A percentile compares a stretch with the other conserved stretches of the same genome.
These are phyloP conservation scores for Takakia lepidozioides DNA, from an alignment of 225 moss, liverwort and hornwort species.

Conservation along the genomic window DNA sequence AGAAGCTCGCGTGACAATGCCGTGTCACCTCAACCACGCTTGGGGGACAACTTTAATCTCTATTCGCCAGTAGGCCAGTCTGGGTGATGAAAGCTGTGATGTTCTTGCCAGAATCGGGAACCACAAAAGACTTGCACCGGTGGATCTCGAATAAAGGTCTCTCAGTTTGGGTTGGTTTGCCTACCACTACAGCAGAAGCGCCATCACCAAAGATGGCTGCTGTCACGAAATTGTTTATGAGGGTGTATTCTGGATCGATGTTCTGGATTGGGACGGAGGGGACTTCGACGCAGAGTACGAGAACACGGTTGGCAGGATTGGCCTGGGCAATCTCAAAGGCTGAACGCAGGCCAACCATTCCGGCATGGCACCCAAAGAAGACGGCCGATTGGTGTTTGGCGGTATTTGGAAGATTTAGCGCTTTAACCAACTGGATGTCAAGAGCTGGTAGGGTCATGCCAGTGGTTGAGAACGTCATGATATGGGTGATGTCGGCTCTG, in stretches of 20 bases:
- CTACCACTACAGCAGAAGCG: slow-evolving; percentile 13
- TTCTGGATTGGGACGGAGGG: slow-evolving; percentile 18
- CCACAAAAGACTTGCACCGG: slow-evolving; percentile 8
- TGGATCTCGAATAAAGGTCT: slow-evolving; percentile 11
- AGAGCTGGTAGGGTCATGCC: slow-evolving; percentile 15
- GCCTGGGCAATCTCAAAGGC: slow-evolving; percentile 14
- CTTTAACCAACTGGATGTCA: slow-evolving; percentile 10
- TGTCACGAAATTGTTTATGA: slow-evolving; percentile 23
- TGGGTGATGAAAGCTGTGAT: slow-evolving; percentile 15
- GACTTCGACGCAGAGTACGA: slow-evolving; percentile 13
- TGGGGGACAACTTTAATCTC: slow-evolving; percentile 15
- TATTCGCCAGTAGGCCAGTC: slow-evolving; percentile 17
- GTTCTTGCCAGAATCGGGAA: slow-evolving; percentile 9
- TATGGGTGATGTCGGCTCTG: too few species aligned
- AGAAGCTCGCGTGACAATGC: slow-evolving; percentile 7
- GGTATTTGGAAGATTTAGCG: slow-evolving; percentile 4
- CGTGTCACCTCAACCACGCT: slow-evolving; percentile 5
- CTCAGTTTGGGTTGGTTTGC: slow-evolving; percentile 7
- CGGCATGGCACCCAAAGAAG: slow-evolving; percentile 22
- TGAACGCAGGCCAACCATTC: slow-evolving; percentile 17
- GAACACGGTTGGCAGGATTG: slow-evolving; percentile 13
- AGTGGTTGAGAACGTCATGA: too few species aligned
- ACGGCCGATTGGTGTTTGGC: slow-evolving; percentile 17
- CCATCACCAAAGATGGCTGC: slow-evolving; percentile 29
- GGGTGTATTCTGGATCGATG: slow-evolving; percentile 14